A percentile compares a stretch with the other conserved stretches of the same genome.
Conservation (phyloP, 2,329 filamentous ascomycete genomes). For the Aspergillus ochraceus region DNA sequence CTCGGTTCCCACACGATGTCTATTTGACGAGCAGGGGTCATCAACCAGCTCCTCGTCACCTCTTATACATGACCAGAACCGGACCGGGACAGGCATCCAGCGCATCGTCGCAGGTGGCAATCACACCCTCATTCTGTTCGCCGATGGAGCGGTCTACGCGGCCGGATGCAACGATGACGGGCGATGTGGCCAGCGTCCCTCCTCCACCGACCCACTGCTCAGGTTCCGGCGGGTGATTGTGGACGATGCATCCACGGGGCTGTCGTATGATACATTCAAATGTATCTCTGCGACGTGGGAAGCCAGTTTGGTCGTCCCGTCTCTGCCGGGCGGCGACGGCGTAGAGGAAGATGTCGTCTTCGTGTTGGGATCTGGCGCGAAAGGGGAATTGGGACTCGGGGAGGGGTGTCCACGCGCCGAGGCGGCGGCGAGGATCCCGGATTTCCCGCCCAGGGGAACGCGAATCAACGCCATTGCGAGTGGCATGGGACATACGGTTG, state of each 20-base stretch:
- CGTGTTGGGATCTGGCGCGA: constrained; percentile 64
- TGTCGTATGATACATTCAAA: constrained; percentile 37
- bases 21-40: constrained; percentile 49
- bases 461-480: constrained; percentile 67
- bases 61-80: constrained; percentile 39
- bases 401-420: constrained; percentile 23
- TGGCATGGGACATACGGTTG: constrained; percentile 75
- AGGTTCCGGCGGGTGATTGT: constrained; percentile 31
- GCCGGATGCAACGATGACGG: constrained; percentile 61
- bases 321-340: constrained; percentile 35
- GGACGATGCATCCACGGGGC: constrained; percentile 5
- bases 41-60: constrained; percentile 5
- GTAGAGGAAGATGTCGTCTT: constrained; percentile 52
- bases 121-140: constrained; percentile 74
- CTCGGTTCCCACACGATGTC: constrained; percentile 62
- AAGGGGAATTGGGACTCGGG: constrained; percentile 72
- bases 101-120: constrained; percentile 72
- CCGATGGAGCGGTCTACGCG: constrained; percentile 60
- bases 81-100: constrained; percentile 29
- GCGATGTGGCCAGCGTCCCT: constrained; percentile 38
- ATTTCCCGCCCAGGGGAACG: constrained; percentile 64
- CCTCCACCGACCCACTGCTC: constrained; percentile 13
- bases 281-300: constrained; percentile 75
- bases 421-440: constrained; percentile 51
- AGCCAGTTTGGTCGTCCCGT: constrained; percentile 61